Evolutionary conservation across 768 basidiomycete genomes (phyloP).

Genomic region (Gymnopilus junonius): DNA sequence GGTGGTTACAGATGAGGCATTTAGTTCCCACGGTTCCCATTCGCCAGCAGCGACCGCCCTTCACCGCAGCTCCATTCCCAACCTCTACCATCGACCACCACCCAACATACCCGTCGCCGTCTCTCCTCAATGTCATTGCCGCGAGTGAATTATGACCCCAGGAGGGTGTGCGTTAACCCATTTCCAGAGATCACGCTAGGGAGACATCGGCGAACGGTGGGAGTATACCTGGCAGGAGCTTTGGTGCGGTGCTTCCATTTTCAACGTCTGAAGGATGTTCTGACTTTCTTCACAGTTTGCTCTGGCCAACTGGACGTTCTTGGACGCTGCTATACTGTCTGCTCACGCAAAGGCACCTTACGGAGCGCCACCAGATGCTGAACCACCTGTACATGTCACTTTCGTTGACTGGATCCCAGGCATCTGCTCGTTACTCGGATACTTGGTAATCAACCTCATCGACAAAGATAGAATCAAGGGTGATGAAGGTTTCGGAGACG

Average conservation of each 20-base stretch:
- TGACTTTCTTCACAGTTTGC: slow-evolving; percentile 68
- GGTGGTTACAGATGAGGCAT: slow-evolving; percentile 26
- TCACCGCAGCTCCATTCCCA: slow-evolving; percentile 20
- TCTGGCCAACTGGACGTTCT: slow-evolving; percentile 92
- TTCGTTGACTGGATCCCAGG: slow-evolving; percentile 99
- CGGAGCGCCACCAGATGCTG: slow-evolving; percentile 64
- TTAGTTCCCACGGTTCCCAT: slow-evolving; percentile 31
- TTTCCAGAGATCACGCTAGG: slow-evolving; percentile 79
- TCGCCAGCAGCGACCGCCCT: slow-evolving; percentile 16
- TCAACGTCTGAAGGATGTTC: neutral
- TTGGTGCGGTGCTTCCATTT: slow-evolving; percentile 62
- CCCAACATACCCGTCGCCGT: neutral
- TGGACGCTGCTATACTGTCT: slow-evolving; percentile 92
- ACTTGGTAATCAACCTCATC: slow-evolving; percentile 90
- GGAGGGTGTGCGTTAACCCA: slow-evolving; percentile 86
- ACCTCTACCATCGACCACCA: slow-evolving; percentile 9
- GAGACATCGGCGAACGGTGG: slow-evolving; percentile 79
- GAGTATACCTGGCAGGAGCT: slow-evolving; percentile 91
- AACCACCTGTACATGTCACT: slow-evolving; percentile 70
- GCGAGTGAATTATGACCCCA: slow-evolving; percentile 80
- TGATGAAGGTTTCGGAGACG: slow-evolving; percentile 80
- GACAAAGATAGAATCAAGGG: slow-evolving; percentile 90
- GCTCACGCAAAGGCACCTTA: slow-evolving; percentile 81
- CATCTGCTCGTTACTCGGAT: slow-evolving; percentile 89
- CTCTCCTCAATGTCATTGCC: slow-evolving; percentile 59